Percentiles rank a stretch among this genome's conserved stretches.
These are phyloP conservation scores for Cryptosporidium felis DNA, from an alignment of 169 alveolate species.

Conservation along the genomic window DNA sequence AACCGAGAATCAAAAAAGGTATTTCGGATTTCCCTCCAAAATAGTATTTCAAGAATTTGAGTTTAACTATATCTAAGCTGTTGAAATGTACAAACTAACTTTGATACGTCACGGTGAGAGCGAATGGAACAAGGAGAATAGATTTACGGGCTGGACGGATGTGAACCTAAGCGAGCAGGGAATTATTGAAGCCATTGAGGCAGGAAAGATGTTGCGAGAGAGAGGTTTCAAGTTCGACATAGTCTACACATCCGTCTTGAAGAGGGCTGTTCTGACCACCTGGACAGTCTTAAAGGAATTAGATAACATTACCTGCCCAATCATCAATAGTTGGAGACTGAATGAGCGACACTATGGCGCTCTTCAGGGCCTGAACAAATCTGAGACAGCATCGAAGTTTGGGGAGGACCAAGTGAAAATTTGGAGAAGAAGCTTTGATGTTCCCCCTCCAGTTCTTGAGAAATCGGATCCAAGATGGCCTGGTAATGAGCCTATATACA, in stretches of 20 bases:
- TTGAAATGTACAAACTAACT: constrained; percentile 57
- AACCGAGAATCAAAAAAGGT: too few relatives aligned
- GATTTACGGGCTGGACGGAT: constrained; percentile 99
- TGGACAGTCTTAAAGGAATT: constrained; percentile 88
- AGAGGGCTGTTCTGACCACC: constrained; percentile 93
- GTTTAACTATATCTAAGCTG: constrained; percentile 6
- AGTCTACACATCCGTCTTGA: constrained; percentile 94
- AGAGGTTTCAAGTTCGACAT: constrained; percentile 90
- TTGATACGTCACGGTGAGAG: constrained; percentile 93
- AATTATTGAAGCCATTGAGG: constrained; percentile 89
- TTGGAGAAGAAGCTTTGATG: constrained; percentile 96
- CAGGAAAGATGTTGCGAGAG: constrained; percentile 88
- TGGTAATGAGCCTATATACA: constrained; percentile 86
- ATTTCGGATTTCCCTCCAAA: too few relatives aligned
- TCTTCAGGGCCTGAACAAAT: constrained; percentile 95
- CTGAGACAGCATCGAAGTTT: constrained; percentile 95
- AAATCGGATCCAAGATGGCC: constrained; percentile 89
- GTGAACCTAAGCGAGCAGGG: constrained; percentile 93
- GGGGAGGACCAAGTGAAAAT: constrained; percentile 94
- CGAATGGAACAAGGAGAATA: constrained; percentile 94
- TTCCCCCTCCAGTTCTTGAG: constrained; percentile 97
- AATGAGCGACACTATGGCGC: constrained; percentile 99
- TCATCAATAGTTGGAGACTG: constrained; percentile 90
- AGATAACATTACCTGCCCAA: constrained; percentile 90
- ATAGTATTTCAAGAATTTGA: too few relatives aligned